These are phyloP conservation scores for Euptelea pleiosperma DNA, from an alignment of 164 flowering plant genomes.

Conservation along the genomic window DNA sequence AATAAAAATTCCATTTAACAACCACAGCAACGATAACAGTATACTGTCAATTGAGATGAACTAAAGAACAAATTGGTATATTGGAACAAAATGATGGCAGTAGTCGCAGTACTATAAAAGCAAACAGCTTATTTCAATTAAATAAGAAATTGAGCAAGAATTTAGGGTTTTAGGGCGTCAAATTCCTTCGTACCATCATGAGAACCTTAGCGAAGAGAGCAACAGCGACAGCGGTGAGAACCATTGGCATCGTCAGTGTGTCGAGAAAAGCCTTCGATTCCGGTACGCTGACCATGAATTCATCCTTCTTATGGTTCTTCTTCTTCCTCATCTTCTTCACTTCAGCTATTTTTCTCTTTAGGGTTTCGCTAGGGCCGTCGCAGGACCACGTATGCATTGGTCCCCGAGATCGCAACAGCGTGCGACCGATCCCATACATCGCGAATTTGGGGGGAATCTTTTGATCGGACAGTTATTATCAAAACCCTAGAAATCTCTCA, in stretches of 20 bases:
- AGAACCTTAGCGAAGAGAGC: constrained; percentile 73
- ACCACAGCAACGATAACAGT: too few relatives aligned
- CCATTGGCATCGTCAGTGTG: constrained; percentile 71
- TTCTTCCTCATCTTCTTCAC: constrained; percentile 36
- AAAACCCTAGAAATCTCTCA: too few relatives aligned
- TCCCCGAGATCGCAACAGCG: constrained; percentile 11
- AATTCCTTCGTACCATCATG: constrained; percentile 55
- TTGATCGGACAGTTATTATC: too few relatives aligned
- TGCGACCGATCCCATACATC: constrained; percentile 12
- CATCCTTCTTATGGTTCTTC: constrained; percentile 37
- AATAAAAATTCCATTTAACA: too few relatives aligned
- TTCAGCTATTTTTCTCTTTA: constrained; percentile 52
- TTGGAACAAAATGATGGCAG: too few relatives aligned
- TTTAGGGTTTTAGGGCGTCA: background rate
- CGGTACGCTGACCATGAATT: constrained; percentile 58
- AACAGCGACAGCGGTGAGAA: constrained; percentile 60
- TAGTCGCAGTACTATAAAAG: too few relatives aligned
- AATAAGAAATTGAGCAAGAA: too few relatives aligned
- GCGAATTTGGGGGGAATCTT: too few relatives aligned
- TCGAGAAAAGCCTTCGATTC: constrained; percentile 61
- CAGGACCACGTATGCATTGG: constrained; percentile 14
- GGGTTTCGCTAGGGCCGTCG: constrained; percentile 49
- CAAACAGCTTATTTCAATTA: too few relatives aligned
- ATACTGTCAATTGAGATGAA: too few relatives aligned
- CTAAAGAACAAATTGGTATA: too few relatives aligned